Evolutionary conservation across 2,329 filamentous ascomycete species (phyloP).

Genomic region (Pestalotiopsis sp.): DNA sequence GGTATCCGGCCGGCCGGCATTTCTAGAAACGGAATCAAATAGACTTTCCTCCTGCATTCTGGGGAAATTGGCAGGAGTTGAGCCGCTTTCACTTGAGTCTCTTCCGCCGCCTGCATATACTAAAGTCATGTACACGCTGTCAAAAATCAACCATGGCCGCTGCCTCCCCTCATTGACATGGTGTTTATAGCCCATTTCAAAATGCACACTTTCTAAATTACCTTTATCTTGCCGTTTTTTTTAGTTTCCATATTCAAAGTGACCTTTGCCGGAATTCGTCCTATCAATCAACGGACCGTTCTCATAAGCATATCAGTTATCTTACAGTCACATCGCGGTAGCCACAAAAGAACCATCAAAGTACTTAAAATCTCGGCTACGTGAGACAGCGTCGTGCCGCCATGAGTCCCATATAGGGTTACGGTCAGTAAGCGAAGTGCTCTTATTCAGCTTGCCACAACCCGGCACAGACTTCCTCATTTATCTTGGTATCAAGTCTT

Average conservation of each 20-base stretch:
- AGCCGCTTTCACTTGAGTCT: background rate
- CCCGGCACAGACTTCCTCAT: background rate
- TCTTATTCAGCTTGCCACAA: background rate
- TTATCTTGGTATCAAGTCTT: background rate
- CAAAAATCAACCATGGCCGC: no score
- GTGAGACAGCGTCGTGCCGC: background rate
- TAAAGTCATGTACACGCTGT: background rate
- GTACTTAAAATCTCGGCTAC: background rate
- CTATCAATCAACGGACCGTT: no score
- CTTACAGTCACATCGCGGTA: no score
- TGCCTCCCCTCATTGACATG: no score
- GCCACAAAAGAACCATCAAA: background rate
- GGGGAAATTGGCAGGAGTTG: background rate
- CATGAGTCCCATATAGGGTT: background rate
- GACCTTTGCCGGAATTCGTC: no score
- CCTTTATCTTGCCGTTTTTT: no score
- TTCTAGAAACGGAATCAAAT: background rate
- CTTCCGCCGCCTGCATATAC: background rate
- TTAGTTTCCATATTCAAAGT: no score
- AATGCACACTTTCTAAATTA: no score
- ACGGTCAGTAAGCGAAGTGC: background rate
- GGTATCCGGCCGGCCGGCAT: background rate
- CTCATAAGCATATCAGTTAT: no score
- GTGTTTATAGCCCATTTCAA: no score
- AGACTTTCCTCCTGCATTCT: background rate